Conservation (phyloP, 768 basidiomycete genomes). For the Artomyces pyxidatus region DNA sequence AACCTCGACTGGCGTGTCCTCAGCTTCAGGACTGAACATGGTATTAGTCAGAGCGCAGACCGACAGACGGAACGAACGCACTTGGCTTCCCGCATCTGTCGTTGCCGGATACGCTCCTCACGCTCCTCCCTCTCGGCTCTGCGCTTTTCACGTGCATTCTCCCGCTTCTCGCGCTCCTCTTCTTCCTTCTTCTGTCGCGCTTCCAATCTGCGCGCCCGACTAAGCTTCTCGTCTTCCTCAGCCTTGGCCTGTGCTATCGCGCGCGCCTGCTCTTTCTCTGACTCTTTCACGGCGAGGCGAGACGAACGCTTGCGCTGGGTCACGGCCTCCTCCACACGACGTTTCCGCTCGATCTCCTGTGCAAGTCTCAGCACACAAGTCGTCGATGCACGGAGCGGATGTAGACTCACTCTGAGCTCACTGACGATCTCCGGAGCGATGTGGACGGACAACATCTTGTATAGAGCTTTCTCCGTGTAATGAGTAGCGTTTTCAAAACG, state of each 20-base stretch:
- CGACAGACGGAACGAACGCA: constrained; percentile 8
- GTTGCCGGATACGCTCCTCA: constrained; percentile 7
- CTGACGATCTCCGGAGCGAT: constrained; percentile 67
- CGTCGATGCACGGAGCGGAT: neutral
- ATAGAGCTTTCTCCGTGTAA: constrained; percentile 72
- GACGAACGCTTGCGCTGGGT: constrained; percentile 87
- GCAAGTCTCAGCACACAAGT: neutral
- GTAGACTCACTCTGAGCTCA: constrained; percentile 49
- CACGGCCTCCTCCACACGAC: constrained; percentile 63
- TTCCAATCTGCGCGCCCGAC: constrained; percentile 47
- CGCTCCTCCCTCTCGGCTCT: constrained; percentile 27
- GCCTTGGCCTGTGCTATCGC: constrained; percentile 48
- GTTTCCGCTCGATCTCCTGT: constrained; percentile 57
- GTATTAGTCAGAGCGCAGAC: neutral
- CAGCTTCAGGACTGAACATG: neutral
- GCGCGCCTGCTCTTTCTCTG: constrained; percentile 66
- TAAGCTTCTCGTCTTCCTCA: constrained; percentile 62
- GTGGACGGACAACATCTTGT: constrained; percentile 54
- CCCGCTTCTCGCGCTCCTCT: constrained; percentile 34
- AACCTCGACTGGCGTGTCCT: constrained; percentile 8
- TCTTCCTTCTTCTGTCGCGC: constrained; percentile 31
- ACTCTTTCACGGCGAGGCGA: constrained; percentile 76
- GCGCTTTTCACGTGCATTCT: constrained; percentile 51
- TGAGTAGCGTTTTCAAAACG: constrained; percentile 71
- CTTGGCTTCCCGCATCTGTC: constrained; percentile 2